Base-by-base conservation (phyloP, 495 filamentous ascomycete species). In the Hypoxylon crocopeplum region DNA sequence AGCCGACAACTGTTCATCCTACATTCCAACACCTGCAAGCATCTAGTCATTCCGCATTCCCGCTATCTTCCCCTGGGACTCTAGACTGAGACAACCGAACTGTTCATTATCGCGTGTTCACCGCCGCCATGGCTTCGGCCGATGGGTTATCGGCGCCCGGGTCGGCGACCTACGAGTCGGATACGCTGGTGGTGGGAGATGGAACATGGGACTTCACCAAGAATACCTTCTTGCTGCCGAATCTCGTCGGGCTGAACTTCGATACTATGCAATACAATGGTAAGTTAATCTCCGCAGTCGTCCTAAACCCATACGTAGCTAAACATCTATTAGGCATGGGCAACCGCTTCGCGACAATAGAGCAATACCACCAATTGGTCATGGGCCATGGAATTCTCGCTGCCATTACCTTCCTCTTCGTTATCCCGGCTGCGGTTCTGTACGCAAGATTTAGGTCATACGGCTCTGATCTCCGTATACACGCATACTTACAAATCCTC, bases 211-310 rank as follows among this genome's bases (percentile, higher is more conserved):
- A 96, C 64, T 82, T 83, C 19, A 76, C 81, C 54, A 84, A 88
- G 72, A 92, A 97, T 73, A 89, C 87, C 7, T 97, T 97, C 73
- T 80, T 97, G 40, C 75, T 97, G 38, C 92, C 92, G 19, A 94
- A 94, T 75, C 73, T 97, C 30, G 81, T 89, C 70, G 92, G 92
- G 1, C 69, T 95, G 12, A 96, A 97, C 72, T 92, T 93, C 73
- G 91, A 88, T 47, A 97, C 92, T n/a, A 96, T 92, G 88, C 85
- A 82, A 73, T 96, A 95, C 75, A 97, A 97, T 85, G 92, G 92
- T 94, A 75, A 66, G 84, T 69, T 22, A 12, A 8, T n/a, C 15
- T 44, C 49, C 13, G 27, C 25, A 17, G 5, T 19, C 5, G 7
- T 34, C 3, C 1, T 45, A 16, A 27, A 16, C 15, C 11, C 25